Evolutionary conservation across 2,329 filamentous ascomycete species (phyloP), one percentile per base, ranked within the genome.

Genomic region (Exserohilum turcica): DNA sequence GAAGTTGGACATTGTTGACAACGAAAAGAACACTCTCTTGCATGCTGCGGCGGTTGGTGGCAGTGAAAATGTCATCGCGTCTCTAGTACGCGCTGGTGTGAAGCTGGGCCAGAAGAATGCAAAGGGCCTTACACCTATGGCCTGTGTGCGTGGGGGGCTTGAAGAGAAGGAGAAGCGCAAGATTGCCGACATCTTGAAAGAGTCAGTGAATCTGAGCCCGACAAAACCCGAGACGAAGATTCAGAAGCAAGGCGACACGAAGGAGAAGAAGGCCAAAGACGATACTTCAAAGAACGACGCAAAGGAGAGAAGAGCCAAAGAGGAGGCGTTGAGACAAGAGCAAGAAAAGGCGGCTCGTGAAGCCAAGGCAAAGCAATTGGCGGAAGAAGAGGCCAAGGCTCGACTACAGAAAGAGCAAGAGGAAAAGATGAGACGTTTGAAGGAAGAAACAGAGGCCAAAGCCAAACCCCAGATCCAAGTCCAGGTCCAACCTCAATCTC

Each of bases 121-220:
- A 13, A 64, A 52, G 21, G 63, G 51, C 3, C 29, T 56, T n/a
- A 62, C 57, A 5, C 64, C 66, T 15, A 13, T 63, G n/a, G 42
- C 40, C 2, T 59, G 55, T 33, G 43, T 67, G 5, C 28, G 56
- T 2, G 64, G 61, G 3, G 40, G 46, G 6, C 24, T 60, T 0
- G 49, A 54, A 2, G 61, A 60, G 6, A 54, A 61, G 18, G 62
- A 68, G 9, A 63, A 55, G 32, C 44, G 52, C 12, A 57, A 56
- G n/a, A 65, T 69, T n/a, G 28, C 52, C 6, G 33, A n/a, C 0
- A 53, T 68, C 52, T 43, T 71, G 27, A 63, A 66, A 24, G 21
- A 24, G 21, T 7, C 21, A 24, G 21, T 24, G 21, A 24, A 7
- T 24, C 21, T 24, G 21, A 24, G 21, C 21, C 21, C 4, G 21